phyloP scores from a whole-genome alignment of 495 filamentous ascomycete genomes.

The Friedmanniomyces simplex region DNA sequence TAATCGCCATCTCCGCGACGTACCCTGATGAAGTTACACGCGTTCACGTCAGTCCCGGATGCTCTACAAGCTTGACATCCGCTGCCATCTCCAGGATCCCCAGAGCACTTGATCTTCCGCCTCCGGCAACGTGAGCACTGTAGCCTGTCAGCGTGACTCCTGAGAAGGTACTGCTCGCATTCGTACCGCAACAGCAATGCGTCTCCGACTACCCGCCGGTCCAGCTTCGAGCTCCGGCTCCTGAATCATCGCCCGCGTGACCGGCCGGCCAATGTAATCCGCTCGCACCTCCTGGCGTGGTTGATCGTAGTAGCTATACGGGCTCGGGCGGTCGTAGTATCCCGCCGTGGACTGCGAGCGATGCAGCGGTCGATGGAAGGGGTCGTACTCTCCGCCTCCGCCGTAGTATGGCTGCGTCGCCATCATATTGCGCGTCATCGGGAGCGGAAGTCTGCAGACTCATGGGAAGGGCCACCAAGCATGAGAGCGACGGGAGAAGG shows the following conservation, averaged over 20 bases:
- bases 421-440: constrained; percentile 5
- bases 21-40: constrained; percentile 75
- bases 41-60: constrained; percentile 46
- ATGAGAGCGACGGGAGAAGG: not conserved
- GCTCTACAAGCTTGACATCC: constrained; percentile 77
- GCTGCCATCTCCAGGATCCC: constrained; percentile 61
- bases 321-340: constrained; percentile 8
- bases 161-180: not conserved
- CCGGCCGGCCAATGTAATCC: not conserved
- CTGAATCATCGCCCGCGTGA: constrained; percentile 6
- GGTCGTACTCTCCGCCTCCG: not conserved
- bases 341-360: not conserved
- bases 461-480: constrained; percentile 13
- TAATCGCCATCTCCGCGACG: constrained; percentile 14
- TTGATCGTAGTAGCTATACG: constrained; percentile 11
- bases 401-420: constrained; percentile 11
- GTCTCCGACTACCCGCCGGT: constrained; percentile 2
- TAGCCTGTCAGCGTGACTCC: constrained; percentile 5
- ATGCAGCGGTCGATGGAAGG: constrained; percentile 5
- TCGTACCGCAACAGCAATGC: constrained; percentile 24
- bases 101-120: constrained; percentile 93
- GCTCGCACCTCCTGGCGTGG: not conserved
- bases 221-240: constrained; percentile 9
- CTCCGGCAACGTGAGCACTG: constrained; percentile 88
- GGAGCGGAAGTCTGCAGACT: constrained; percentile 6